Conservation (phyloP, 306 rosid species). For the Cicer judaicum region DNA sequence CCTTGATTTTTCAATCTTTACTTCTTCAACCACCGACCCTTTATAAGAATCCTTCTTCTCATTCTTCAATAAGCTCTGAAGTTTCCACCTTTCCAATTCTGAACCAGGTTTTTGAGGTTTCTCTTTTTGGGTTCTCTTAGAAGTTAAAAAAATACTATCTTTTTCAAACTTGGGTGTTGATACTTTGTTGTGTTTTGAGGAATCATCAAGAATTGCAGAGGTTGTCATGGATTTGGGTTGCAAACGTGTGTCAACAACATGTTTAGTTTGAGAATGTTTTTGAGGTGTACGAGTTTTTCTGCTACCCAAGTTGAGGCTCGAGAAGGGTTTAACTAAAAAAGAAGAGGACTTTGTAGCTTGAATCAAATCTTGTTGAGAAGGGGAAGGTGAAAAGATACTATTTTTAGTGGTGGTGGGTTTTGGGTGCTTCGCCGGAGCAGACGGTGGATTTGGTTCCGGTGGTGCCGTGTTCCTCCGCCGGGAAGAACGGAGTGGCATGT, state of each 20-base stretch:
- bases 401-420: slow-evolving; percentile 40
- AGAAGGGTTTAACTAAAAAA: slow-evolving; percentile 47
- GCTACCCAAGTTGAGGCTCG: slow-evolving; percentile 51
- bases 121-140: slow-evolving; percentile 46
- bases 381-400: slow-evolving; percentile 33
- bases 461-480: slow-evolving; percentile 57
- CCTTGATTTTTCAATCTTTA: slow-evolving; percentile 44
- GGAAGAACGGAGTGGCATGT: slow-evolving; percentile 57
- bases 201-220: slow-evolving; percentile 59
- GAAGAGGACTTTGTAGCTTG: slow-evolving; percentile 47
- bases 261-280: slow-evolving; percentile 46
- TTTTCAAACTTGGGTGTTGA: slow-evolving; percentile 12
- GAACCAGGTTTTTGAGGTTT: slow-evolving; percentile 34
- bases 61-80: slow-evolving; percentile 46
- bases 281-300: slow-evolving; percentile 17
- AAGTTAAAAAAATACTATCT: slow-evolving; percentile 30
- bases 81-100: slow-evolving; percentile 56
- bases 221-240: slow-evolving; percentile 59
- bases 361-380: slow-evolving; percentile 54
- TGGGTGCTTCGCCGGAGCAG: slow-evolving; percentile 45
- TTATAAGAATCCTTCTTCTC: slow-evolving; percentile 42
- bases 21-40: slow-evolving; percentile 32
- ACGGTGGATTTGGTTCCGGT: slow-evolving; percentile 47
- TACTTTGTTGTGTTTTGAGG: slow-evolving; percentile 45
- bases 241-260: slow-evolving; percentile 46